Base-by-base conservation (phyloP, 106 monocot genomes). In the Dactylorhiza incarnata region DNA sequence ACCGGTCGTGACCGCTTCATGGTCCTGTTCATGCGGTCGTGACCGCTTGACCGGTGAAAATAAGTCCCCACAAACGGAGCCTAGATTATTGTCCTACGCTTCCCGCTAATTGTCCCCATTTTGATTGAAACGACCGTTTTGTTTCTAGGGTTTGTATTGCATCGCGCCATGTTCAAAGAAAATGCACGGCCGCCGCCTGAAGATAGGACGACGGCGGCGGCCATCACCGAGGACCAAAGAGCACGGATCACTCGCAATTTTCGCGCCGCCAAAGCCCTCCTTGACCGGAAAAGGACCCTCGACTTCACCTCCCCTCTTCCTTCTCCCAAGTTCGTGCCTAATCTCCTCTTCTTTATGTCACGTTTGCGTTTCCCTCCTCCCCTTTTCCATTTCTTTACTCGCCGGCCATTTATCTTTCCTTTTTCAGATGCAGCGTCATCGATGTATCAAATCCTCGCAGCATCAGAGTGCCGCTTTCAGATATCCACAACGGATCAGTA, bases 231-330 rank as follows among this genome's bases (percentile, higher is more conserved):
- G 46, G 73, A 85, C n/a, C 75, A 74, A 61, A 68, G 76, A 14
- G 26, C 67, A n/a, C 78, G 74, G 11, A 85, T 90, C 75, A 72
- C 82, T 55, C 65, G 55, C 48, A 79, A 63, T 71, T 90, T 85
- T 72, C 76, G 78, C 52, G 78, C 83, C 55, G 76, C 87, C 4
- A 87, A 90, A 76, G 48, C 83, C 5, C 81, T 79, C 44, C 62
- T 83, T 55, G 46, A 65, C 61, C 77, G 83, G 52, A 90, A 87
- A 73, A 72, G 87, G 8, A 81, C 82, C 44, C 83, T 79, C 61
- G 73, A 74, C 0, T 78, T 68, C 49, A 7, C 15, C 2, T 68
- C 75, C 15, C 37, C 49, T 49, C 66, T 50, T 16, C 54, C 48
- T 47, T 75, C 44, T 44, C 6, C 61, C n/a, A 48, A 37, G 37